Base-by-base conservation (phyloP, 768 basidiomycete species). In the Amanita pseudoporphyria region DNA sequence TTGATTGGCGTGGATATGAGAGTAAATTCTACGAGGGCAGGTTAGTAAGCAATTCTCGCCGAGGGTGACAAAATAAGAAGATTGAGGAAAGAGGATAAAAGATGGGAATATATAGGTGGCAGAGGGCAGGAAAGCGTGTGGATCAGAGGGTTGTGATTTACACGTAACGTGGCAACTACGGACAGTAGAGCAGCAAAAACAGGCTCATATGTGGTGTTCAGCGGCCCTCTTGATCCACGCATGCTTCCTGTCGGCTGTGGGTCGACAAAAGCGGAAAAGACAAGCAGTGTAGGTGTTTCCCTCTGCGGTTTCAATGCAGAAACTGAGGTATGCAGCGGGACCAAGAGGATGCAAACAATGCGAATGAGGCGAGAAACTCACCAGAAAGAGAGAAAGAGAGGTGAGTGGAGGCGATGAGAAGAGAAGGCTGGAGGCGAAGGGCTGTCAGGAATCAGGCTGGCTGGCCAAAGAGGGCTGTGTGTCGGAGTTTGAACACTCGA, bases 401-500 rank as follows among this genome's bases (percentile, higher is more conserved):
- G 38, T 3, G 45, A 35, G 30, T 32, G 41, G 35, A 44, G 41
- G 26, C 26, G 14, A 44, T 43, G 52, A 47, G 26, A 51, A 43
- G 41, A 49, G 45, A 38, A 51, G 22, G 21, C 46, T 53, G 54
- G 55, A 54, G 57, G 59, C 56, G 60, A 44, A 44, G 54, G 53
- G 52, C 58, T 60, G 54, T 63, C 52, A 60, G 58, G 59, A 37
- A 55, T 58, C 58, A 56, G 55, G 45, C 58, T 58, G 52, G 56
- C 58, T 56, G 60, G 58, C 51, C 67, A 66, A 68, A 65, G 65
- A 64, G 67, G 64, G 65, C 63, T 65, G 63, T 75, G 76, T 66
- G 35, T 58, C 76, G 76, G 76, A 77, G 74, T 69, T 71, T 71
- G 47, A 78, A 73, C 63, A 24, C 7, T 28, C 7, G 4, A 28